Evolutionary conservation across 441 rosid genomes (phyloP), one percentile per base, ranked within the genome.

Genomic region (Dalechampia spathulata): DNA sequence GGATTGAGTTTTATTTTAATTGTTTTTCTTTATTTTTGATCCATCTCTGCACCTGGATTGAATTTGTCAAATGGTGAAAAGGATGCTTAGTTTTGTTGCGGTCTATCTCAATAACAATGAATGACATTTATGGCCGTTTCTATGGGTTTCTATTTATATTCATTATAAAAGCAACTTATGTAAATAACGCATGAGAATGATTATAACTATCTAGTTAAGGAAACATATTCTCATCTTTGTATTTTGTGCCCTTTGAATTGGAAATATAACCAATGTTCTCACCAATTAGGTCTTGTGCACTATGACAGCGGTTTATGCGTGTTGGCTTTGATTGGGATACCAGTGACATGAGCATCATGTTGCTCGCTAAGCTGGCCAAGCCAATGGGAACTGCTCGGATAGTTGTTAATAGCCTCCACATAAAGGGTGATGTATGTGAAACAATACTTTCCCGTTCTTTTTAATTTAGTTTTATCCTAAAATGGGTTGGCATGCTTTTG

Each of bases 261-360:
- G 27, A 45, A 26, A 39, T 63, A 22, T 57, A 40, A 49, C 21
- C 26, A 10, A 43, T 28, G 53, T 39, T 25, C 57, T 62, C 19
- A 55, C 21, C 10, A 21, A 28, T 16, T 25, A n/a, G 65, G 53
- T 54, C 43, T 69, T 57, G 22, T 50, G 43, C 41, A n/a, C 67
- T 38, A 55, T 64, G 54, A 65, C 82, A 92, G 98, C 75, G 72
- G 75, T 68, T 84, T 49, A 81, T 92, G 95, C 70, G 62, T n/a
- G 44, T 89, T 69, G 92, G 85, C 60, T 82, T 92, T 69, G 90
- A 72, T 51, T 92, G 99, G 99, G 97, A 89, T 64, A 73, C 95
- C 15, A 69, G 63, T 28, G 96, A 92, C 56, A 70, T 92, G 63
- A 87, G 95, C 66, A 86, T 92, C 59, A 69, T 92, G 85, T 70